Evolutionary conservation across 2,329 filamentous ascomycete species (phyloP).

Genomic region (Fusarium avenaceum): DNA sequence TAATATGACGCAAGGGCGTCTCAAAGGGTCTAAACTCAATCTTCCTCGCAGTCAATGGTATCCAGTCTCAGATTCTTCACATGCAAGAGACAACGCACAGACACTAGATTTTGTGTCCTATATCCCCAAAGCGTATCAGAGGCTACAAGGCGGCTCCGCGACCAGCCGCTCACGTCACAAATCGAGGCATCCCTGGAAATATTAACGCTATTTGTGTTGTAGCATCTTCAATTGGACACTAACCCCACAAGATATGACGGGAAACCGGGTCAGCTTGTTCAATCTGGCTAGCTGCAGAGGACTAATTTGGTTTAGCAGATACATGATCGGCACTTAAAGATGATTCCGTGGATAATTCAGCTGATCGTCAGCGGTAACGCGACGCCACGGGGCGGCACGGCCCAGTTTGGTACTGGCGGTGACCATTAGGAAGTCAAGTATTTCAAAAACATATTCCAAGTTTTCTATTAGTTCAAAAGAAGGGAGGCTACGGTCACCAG

Average conservation of each 20-base stretch:
- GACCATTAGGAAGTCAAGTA: neutral
- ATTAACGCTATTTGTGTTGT: fast-evolving
- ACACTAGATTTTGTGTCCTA: too few relatives aligned
- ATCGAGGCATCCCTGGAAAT: neutral
- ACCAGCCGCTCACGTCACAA: constrained; percentile 7
- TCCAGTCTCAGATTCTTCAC: neutral
- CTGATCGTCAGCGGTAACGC: neutral
- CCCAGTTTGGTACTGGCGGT: neutral
- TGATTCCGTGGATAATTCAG: neutral
- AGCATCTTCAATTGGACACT: neutral
- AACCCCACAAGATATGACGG: neutral
- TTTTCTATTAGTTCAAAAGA: neutral
- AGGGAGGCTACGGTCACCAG: neutral
- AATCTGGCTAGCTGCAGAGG: neutral
- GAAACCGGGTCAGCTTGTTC: neutral
- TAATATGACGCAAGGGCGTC: neutral
- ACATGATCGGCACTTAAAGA: neutral
- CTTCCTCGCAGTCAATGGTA: neutral
- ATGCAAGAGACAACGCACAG: neutral
- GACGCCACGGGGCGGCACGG: neutral
- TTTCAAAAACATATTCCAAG: neutral
- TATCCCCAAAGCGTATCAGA: neutral
- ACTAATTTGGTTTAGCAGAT: neutral
- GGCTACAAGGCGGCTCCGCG: neutral
- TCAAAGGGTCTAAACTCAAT: neutral